phyloP scores from a whole-genome alignment of 208 protist species.

The Wallacemonas rigidus region DNA sequence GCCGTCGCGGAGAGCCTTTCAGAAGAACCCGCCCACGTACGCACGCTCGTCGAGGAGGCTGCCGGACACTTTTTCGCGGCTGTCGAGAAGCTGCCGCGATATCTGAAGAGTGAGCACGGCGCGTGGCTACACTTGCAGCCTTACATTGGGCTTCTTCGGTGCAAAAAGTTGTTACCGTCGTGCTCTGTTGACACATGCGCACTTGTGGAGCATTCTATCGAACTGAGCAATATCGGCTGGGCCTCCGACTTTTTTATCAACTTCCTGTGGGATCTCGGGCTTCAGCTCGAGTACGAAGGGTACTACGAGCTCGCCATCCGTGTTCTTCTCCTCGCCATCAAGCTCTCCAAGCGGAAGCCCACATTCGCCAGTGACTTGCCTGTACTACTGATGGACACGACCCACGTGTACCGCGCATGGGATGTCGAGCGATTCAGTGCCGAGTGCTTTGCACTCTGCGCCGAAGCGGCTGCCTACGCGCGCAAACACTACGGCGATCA shows the following conservation, averaged over 20 bases:
- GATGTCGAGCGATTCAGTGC: constrained; percentile 46
- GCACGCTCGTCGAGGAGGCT: constrained; percentile 68
- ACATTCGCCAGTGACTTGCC: constrained; percentile 51
- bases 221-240: constrained; percentile 76
- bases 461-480: constrained; percentile 62
- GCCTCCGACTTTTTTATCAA: constrained; percentile 76
- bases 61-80: constrained; percentile 60
- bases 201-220: constrained; percentile 63
- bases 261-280: constrained; percentile 65
- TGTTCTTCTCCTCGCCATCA: constrained; percentile 64
- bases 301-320: constrained; percentile 53
- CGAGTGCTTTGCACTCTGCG: constrained; percentile 55
- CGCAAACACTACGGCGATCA: constrained; percentile 46
- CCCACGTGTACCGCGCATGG: constrained; percentile 76
- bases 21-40: constrained; percentile 32
- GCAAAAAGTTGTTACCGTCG: constrained; percentile 72
- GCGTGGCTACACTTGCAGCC: constrained; percentile 81
- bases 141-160: constrained; percentile 73
- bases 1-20: constrained; percentile 45
- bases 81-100: constrained; percentile 62
- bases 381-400: constrained; percentile 61
- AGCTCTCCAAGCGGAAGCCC: constrained; percentile 67
- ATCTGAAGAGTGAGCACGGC: constrained; percentile 76
- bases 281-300: constrained; percentile 65
- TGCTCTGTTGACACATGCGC: constrained; percentile 69